These are phyloP conservation scores for Backusella liffmaniae DNA, from an alignment of 192 early-diverging fungal species.

Conservation along the genomic window DNA sequence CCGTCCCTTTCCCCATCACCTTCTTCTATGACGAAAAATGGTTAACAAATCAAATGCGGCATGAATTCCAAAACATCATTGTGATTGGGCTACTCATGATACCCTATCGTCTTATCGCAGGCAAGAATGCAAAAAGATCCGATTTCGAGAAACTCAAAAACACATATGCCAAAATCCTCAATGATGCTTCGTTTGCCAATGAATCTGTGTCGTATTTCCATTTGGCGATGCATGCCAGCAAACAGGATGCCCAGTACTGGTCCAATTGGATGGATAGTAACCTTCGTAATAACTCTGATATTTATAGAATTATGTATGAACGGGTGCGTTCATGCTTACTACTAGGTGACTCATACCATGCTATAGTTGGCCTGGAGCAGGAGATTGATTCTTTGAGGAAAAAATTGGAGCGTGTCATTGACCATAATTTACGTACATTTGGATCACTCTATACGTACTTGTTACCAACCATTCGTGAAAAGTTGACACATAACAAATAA, in stretches of 20 bases:
- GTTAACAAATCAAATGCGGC: constrained; percentile 35
- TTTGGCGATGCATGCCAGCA: constrained; percentile 15
- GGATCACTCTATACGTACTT: constrained; percentile 18
- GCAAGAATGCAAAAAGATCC: constrained; percentile 35
- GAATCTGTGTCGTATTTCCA: constrained; percentile 15
- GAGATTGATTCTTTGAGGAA: constrained; percentile 17
- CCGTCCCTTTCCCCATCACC: constrained; percentile 17
- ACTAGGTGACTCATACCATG: not conserved
- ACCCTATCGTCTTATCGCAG: constrained; percentile 39
- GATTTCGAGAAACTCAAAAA: constrained; percentile 42
- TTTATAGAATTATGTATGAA: constrained; percentile 21
- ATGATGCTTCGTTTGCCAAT: constrained; percentile 23
- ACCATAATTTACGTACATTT: constrained; percentile 19
- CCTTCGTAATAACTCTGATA: constrained; percentile 12
- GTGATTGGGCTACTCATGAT: constrained; percentile 39
- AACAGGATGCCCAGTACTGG: constrained; percentile 8
- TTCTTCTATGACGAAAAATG: constrained; percentile 42
- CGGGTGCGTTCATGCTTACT: not conserved
- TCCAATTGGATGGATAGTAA: constrained; percentile 19
- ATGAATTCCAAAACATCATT: constrained; percentile 44
- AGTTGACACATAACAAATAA: not conserved
- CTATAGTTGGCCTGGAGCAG: not conserved
- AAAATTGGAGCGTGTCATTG: constrained; percentile 12
- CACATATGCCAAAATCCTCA: constrained; percentile 38
- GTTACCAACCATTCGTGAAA: not conserved